Evolutionary conservation across 2,329 filamentous ascomycete genomes (phyloP).

Genomic region (Fusarium decemcellulare): DNA sequence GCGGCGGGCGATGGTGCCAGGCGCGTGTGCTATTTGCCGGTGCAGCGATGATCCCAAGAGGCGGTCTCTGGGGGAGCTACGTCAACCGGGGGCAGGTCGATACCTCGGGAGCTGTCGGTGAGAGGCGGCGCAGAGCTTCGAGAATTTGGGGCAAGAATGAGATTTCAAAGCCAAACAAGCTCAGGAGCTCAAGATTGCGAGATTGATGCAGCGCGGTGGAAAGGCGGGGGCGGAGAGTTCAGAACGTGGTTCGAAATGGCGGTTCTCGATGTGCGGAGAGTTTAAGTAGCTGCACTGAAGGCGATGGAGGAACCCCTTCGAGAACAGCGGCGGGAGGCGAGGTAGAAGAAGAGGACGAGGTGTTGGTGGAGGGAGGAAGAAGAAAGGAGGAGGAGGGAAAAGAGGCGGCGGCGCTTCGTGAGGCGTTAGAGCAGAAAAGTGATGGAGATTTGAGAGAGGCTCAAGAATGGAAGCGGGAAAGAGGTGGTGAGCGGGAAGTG

Average conservation of each 20-base stretch:
- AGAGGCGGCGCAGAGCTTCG: slow-evolving; percentile 18
- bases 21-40: slow-evolving; percentile 21
- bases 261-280: slow-evolving; percentile 27
- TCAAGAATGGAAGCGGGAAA: slow-evolving; percentile 1
- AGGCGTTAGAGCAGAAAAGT: slow-evolving; percentile 9
- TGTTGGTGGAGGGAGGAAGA: slow-evolving; percentile 6
- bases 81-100: not conserved
- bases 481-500: not conserved
- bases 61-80: slow-evolving; percentile 6
- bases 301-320: not conserved
- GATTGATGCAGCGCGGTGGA: slow-evolving; percentile 20
- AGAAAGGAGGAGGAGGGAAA: slow-evolving; percentile 1
- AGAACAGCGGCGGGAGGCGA: not conserved
- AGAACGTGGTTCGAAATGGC: slow-evolving; percentile 23
- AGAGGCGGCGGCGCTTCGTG: slow-evolving; percentile 6
- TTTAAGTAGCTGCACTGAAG: slow-evolving; percentile 17
- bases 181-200: slow-evolving; percentile 20
- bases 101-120: not conserved
- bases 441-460: slow-evolving; percentile 27
- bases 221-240: slow-evolving; percentile 35
- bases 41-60: slow-evolving; percentile 29
- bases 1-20: slow-evolving; percentile 19
- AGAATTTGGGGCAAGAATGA: slow-evolving; percentile 5
- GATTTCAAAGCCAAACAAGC: slow-evolving; percentile 9
- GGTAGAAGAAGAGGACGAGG: not conserved